Conservation (phyloP, 176 grass and related monocot genomes). For the Hordeum vulgare region MorexV3_pseudomolecules_assembly NC_058524.1:282829344-282829843, state of each 20-base stretch:
- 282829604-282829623: not conserved
- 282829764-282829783: not conserved
- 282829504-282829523: not conserved
- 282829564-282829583: not conserved
- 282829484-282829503: not conserved
- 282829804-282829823: not conserved
- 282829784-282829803: not conserved
- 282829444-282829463: not conserved
- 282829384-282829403: not conserved
- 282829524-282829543: not conserved
- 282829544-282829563: too few relatives aligned
- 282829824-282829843: conserved; percentile 57
- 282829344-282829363: not conserved
- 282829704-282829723: too few relatives aligned
- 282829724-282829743: not conserved
- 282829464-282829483: not conserved
- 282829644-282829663: not conserved
- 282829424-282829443: not conserved
- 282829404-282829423: too few relatives aligned
- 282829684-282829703: not conserved
- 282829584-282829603: not conserved
- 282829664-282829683: not conserved
- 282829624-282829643: not conserved
- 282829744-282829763: conserved; percentile 2
- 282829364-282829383: not conserved